Evolutionary conservation across 306 rosid genomes (phyloP), one percentile per base, ranked within the genome.

Genomic region (Castanea sativa): DNA sequence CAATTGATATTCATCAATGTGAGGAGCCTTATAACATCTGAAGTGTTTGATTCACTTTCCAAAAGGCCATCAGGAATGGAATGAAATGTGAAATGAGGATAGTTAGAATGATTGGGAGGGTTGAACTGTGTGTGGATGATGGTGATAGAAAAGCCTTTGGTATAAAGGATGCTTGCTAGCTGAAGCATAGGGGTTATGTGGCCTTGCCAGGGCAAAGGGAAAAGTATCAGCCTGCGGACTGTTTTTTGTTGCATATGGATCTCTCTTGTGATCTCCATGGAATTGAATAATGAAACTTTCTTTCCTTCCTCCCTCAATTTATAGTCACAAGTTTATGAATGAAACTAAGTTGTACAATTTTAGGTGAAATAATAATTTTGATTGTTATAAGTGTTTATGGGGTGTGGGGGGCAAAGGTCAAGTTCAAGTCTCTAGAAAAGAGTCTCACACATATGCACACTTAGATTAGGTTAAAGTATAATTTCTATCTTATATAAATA

Each of bases 111-210:
- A 76, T 82, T 78, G 10, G 83, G 88, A 18, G 90, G 73, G 73
- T 90, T 87, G 76, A 82, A 90, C 51, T 18, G 64, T 10, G 89
- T 81, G 82, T 82, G 91, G 56, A 86, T 76, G 1, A 89, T 41
- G 16, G 91, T 81, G 18, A 90, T 83, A n/a, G 74, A 79, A 64
- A 85, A 88, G 14, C 90, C 92, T n/a, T 74, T 83, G 16, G 83
- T 74, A 38, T 86, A 77, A 68, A 89, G 88, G 70, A 87, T 81
- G 4, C 69, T 55, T 5, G 88, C 88, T 1, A 91, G 87, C 43
- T 91, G 83, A 78, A 91, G 90, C 90, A 91, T 85, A 3, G 91
- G 92, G 73, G 59, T 91, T 49, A 87, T 73, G 84, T 88, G 92
- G 10, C 94, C 94, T 73, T 91, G 86, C 1, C 83, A 53, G 1